A percentile compares a stretch with the other conserved stretches of the same genome.
Conservation (phyloP, 2,329 filamentous ascomycete genomes). For the Alternaria hordeiaustralica region DNA sequence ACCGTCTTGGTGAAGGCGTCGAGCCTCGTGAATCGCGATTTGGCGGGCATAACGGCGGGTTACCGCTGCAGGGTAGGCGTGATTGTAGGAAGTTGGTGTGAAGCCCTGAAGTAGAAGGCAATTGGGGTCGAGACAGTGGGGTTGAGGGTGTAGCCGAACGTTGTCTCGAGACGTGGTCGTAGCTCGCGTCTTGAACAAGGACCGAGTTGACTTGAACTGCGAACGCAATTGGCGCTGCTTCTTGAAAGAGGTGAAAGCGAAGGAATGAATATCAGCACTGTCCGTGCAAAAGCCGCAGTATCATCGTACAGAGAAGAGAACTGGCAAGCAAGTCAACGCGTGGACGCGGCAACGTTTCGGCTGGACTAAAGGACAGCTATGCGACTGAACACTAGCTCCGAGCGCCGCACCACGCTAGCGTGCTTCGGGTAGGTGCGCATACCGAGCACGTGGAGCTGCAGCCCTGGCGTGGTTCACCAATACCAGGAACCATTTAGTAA, state of each 20-base stretch:
- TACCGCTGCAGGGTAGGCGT: conserved; percentile 18
- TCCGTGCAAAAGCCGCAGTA: conserved; percentile 28
- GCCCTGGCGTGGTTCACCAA: not conserved
- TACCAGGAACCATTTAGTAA: not conserved
- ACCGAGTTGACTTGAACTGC: conserved; percentile 12
- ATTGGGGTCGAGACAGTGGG: conserved; percentile 19
- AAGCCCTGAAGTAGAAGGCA: conserved; percentile 6
- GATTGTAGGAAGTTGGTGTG: not conserved
- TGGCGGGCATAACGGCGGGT: conserved; percentile 72
- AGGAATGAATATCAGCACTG: conserved; percentile 31
- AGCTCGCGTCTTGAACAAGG: conserved; percentile 7
- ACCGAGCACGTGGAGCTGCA: conserved; percentile 18
- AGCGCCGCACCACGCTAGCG: conserved; percentile 21
- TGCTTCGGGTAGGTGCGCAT: conserved; percentile 18
- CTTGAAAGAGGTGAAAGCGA: conserved; percentile 1
- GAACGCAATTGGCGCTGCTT: conserved; percentile 19
- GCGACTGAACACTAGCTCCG: conserved; percentile 28
- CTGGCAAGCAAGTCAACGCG: conserved; percentile 24
- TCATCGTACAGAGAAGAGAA: conserved; percentile 33
- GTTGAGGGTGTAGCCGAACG: conserved; percentile 13
- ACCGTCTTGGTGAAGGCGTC: conserved; percentile 99
- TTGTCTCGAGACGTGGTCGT: conserved; percentile 10
- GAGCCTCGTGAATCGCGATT: conserved; percentile 93
- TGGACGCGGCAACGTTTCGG: conserved; percentile 32
- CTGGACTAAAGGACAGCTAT: conserved; percentile 44